These are phyloP conservation scores for Lichtheimia ramosa DNA, from an alignment of 371 early-diverging fungal genomes.

Conservation along the genomic window DNA sequence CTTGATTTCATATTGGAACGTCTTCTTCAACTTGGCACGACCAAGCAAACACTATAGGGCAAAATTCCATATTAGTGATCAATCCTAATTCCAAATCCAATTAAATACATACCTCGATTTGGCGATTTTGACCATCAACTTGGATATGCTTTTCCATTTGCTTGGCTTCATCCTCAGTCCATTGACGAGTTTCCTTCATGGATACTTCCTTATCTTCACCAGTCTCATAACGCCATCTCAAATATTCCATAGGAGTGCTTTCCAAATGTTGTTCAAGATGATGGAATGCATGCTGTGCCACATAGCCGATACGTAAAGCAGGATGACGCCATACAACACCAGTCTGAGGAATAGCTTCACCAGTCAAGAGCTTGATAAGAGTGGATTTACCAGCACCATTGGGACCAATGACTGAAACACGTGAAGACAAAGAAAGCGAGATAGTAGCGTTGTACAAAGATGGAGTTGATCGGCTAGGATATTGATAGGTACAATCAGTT, in stretches of 20 bases:
- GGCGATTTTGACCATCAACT: constrained; percentile 56
- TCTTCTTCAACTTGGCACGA: constrained; percentile 79
- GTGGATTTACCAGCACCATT: constrained; percentile 89
- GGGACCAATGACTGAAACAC: constrained; percentile 81
- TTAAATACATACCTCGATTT: constrained; percentile 45
- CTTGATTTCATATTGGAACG: constrained; percentile 83
- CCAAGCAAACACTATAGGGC: constrained; percentile 52
- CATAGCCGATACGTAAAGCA: constrained; percentile 80
- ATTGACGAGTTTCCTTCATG: constrained; percentile 70
- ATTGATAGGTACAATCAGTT: constrained; percentile 64
- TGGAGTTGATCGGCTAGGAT: constrained; percentile 64
- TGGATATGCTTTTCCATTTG: constrained; percentile 66
- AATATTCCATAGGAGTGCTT: constrained; percentile 78
- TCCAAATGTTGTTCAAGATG: constrained; percentile 83
- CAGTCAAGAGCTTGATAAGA: constrained; percentile 80
- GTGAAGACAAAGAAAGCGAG: constrained; percentile 69
- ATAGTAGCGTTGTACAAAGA: constrained; percentile 65
- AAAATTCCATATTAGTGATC: not conserved
- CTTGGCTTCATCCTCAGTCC: constrained; percentile 65
- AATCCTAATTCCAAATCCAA: not conserved
- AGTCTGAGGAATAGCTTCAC: constrained; percentile 64
- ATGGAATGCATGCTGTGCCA: constrained; percentile 90
- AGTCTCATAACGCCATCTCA: constrained; percentile 81
- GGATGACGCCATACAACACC: constrained; percentile 75
- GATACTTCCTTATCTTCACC: constrained; percentile 82